phyloP scores from a whole-genome alignment of 345 rosid species.

The Hibiscus mutabilis region DNA sequence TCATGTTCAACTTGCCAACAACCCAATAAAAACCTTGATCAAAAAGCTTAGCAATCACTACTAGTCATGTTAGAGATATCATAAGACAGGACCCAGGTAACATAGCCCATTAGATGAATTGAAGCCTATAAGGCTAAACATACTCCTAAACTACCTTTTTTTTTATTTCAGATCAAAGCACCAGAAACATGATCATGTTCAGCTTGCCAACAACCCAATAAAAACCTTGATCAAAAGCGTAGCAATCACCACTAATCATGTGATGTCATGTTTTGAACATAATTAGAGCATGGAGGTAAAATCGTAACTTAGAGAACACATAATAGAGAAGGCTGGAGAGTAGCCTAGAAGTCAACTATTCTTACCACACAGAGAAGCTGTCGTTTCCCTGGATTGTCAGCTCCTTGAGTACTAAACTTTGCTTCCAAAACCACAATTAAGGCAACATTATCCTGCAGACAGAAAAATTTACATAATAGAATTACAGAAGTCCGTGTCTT shows the following conservation, averaged over 20 bases:
- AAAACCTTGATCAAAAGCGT: too few species aligned
- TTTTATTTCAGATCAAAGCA: too few species aligned
- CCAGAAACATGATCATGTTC: too few species aligned
- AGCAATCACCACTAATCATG: neutral
- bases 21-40: neutral
- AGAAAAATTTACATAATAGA: constrained; percentile 14
- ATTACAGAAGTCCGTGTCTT: neutral
- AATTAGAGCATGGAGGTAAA: neutral
- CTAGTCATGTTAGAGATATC: too few species aligned
- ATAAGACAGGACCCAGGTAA: too few species aligned
- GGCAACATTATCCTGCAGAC: constrained; percentile 81
- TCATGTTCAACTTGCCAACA: neutral
- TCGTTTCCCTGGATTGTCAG: constrained; percentile 74
- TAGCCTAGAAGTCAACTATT: too few species aligned
- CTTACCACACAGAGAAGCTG: constrained; percentile 95
- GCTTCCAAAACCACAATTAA: constrained; percentile 88
- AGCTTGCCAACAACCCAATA: too few species aligned
- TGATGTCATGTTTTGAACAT: neutral
- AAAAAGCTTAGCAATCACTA: neutral
- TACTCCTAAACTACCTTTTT: too few species aligned
- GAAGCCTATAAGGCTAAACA: too few species aligned
- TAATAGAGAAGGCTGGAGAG: too few species aligned
- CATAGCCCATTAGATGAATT: too few species aligned
- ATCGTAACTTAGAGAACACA: neutral
- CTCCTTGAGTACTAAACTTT: constrained; percentile 79